These are phyloP conservation scores for Amanita fuliginea DNA, from an alignment of 768 basidiomycete species.

Conservation along the genomic window DNA sequence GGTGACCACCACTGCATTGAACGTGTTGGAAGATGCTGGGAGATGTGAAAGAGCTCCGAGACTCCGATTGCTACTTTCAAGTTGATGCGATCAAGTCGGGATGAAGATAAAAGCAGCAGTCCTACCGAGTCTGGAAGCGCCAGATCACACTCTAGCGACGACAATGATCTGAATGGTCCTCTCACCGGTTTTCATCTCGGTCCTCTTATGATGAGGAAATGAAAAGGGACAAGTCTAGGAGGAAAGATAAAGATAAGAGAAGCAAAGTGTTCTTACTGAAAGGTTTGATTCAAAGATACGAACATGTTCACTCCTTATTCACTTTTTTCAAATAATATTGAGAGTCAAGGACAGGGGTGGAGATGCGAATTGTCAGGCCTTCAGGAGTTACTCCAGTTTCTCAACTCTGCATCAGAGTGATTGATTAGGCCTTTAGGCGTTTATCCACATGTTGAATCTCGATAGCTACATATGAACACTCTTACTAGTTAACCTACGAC, in stretches of 20 bases:
- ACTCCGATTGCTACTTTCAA: no score
- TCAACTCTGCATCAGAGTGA: constrained; percentile 41
- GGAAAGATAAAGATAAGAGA: constrained; percentile 28
- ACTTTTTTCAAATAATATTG: constrained; percentile 45
- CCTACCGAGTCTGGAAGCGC: not conserved
- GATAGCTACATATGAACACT: no score
- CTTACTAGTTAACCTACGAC: no score
- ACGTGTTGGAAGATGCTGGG: no score
- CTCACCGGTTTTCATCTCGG: not conserved
- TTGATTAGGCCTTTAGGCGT: not conserved
- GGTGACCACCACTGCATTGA: no score
- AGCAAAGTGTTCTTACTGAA: constrained; percentile 47
- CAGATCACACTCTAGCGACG: constrained; percentile 3
- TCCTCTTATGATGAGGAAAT: constrained; percentile 14
- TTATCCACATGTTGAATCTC: no score
- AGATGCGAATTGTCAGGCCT: constrained; percentile 50
- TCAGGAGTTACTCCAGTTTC: constrained; percentile 37
- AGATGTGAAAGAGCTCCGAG: no score
- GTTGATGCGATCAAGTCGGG: not conserved
- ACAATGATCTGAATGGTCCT: not conserved
- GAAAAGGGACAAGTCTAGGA: constrained; percentile 19
- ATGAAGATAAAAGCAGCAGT: constrained; percentile 4
- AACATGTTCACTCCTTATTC: constrained; percentile 1
- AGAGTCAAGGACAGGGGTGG: constrained; percentile 50
- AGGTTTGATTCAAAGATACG: constrained; percentile 11